These are phyloP conservation scores for Diddensiella santjacobensis DNA, from an alignment of 805 yeast genomes.

Conservation along the genomic window DNA sequence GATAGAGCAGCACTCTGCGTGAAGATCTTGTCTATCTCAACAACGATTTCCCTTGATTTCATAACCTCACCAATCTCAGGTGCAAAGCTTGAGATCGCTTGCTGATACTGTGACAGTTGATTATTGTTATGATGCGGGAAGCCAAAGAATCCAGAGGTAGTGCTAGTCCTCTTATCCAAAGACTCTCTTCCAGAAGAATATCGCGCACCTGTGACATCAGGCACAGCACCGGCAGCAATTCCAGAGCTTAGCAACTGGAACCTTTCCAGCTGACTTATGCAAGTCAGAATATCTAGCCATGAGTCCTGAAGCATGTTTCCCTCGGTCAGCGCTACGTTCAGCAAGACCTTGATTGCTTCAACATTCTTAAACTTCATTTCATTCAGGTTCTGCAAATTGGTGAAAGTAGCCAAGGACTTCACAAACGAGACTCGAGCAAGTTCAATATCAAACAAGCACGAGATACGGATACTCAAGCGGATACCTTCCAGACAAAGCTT, in stretches of 20 bases:
- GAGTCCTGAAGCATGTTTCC: slow-evolving; percentile 71
- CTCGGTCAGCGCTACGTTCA: slow-evolving; percentile 73
- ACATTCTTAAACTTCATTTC: slow-evolving; percentile 78
- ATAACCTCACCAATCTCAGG: slow-evolving; percentile 32
- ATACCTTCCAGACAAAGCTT: slow-evolving; percentile 77
- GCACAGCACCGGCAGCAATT: slow-evolving; percentile 74
- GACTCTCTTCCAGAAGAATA: slow-evolving; percentile 41
- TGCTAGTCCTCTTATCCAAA: slow-evolving; percentile 16
- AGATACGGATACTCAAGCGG: slow-evolving; percentile 72
- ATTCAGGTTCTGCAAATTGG: slow-evolving; percentile 71
- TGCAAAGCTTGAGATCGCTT: slow-evolving; percentile 1
- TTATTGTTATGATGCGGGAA: slow-evolving; percentile 2
- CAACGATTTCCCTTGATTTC: slow-evolving; percentile 33
- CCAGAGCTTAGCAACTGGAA: slow-evolving; percentile 85
- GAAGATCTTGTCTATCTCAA: slow-evolving; percentile 78
- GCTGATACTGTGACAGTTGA: not conserved
- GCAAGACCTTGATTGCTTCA: slow-evolving; percentile 67
- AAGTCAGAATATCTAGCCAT: slow-evolving; percentile 79
- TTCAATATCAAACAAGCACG: slow-evolving; percentile 78
- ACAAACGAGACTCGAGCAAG: slow-evolving; percentile 86
- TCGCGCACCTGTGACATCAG: slow-evolving; percentile 79
- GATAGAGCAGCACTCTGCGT: slow-evolving; percentile 73
- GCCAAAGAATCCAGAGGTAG: slow-evolving; percentile 21
- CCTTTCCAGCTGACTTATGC: slow-evolving; percentile 88
- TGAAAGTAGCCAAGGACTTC: slow-evolving; percentile 83